A percentile compares a stretch with the other conserved stretches of the same genome.
Evolutionary conservation across 2,329 filamentous ascomycete species (phyloP).

Genomic region (Colletotrichum sp.): DNA sequence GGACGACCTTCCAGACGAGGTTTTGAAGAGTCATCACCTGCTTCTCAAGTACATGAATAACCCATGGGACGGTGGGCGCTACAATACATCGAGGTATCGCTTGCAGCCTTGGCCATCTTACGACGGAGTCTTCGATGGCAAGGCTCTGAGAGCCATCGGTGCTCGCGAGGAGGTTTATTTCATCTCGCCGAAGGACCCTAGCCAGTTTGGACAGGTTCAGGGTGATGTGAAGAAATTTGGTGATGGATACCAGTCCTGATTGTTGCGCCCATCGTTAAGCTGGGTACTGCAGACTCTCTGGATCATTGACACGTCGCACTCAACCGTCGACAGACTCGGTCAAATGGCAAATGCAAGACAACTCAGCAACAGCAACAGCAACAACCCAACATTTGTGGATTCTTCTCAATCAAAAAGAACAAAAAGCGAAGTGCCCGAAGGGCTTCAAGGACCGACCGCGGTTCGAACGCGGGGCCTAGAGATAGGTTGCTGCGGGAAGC

Average conservation of each 20-base stretch:
- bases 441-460: constrained; percentile 16
- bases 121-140: background rate
- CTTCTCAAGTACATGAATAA: background rate
- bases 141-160: background rate
- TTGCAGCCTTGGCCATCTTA: background rate
- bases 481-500: constrained; percentile 4
- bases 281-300: background rate
- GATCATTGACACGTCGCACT: background rate
- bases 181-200: background rate
- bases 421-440: background rate
- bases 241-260: background rate
- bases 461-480: constrained; percentile 22
- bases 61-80: background rate
- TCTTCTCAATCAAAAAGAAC: background rate
- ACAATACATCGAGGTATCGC: background rate
- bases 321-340: background rate
- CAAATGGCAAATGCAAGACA: background rate
- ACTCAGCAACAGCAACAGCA: background rate
- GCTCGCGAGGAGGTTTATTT: background rate
- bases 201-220: background rate
- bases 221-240: background rate
- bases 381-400: background rate
- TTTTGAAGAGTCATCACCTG: background rate
- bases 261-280: background rate
- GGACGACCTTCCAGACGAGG: background rate